Conservation (phyloP, 768 basidiomycete species). For the Lactarius quietus region DNA sequence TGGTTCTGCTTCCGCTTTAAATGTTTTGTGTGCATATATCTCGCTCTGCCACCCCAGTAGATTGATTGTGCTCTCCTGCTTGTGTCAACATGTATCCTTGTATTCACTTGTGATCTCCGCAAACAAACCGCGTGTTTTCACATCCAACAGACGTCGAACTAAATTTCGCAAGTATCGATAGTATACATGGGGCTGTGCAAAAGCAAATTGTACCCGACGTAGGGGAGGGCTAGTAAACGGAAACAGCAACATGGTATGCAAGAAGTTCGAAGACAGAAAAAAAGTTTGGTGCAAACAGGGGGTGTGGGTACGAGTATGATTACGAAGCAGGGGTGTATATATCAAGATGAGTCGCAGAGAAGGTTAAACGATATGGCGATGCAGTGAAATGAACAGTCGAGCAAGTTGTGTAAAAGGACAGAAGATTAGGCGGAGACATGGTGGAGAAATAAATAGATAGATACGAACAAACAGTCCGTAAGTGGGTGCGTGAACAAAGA, state of each 20-base stretch:
- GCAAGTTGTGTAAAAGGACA: slow-evolving; percentile 22
- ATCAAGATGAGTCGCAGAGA: slow-evolving; percentile 24
- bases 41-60: slow-evolving; percentile 9
- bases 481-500: slow-evolving; percentile 25
- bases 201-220: slow-evolving; percentile 31
- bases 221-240: slow-evolving; percentile 30
- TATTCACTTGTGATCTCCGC: slow-evolving; percentile 13
- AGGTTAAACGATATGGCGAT: slow-evolving; percentile 23
- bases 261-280: slow-evolving; percentile 28
- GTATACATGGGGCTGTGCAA: slow-evolving; percentile 31
- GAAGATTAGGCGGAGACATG: slow-evolving; percentile 23
- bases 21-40: slow-evolving; percentile 15
- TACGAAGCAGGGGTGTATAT: slow-evolving; percentile 27
- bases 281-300: slow-evolving; percentile 26
- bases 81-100: slow-evolving; percentile 24
- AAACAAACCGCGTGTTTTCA: slow-evolving; percentile 1
- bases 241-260: slow-evolving; percentile 32
- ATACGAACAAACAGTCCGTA: slow-evolving; percentile 23
- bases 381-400: slow-evolving; percentile 22
- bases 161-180: slow-evolving; percentile 28
- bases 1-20: slow-evolving; percentile 11
- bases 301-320: slow-evolving; percentile 29
- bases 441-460: slow-evolving; percentile 24
- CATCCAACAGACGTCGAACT: slow-evolving; percentile 21
- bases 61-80: background rate